phyloP scores from a whole-genome alignment of 2,329 filamentous ascomycete species.

The Beauveria scarabaeidicola region DNA sequence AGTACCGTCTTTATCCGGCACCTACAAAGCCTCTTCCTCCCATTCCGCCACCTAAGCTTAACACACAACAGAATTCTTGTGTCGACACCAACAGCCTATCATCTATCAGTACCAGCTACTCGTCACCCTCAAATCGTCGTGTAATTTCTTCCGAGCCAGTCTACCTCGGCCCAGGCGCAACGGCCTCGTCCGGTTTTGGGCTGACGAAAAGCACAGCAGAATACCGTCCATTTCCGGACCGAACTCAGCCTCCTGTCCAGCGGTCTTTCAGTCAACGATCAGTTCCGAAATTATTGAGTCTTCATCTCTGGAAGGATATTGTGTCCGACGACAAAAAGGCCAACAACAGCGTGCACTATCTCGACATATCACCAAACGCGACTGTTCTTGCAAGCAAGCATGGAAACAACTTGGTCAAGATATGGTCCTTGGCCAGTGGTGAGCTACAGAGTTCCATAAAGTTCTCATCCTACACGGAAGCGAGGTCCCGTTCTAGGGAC shows the following conservation, averaged over 20 bases:
- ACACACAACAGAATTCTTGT: neutral
- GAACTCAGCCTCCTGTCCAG: neutral
- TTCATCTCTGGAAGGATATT: slow-evolving; percentile 17
- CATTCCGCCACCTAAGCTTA: slow-evolving; percentile 1
- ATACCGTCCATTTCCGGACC: neutral
- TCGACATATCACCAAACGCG: slow-evolving; percentile 27
- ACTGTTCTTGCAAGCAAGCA: slow-evolving; percentile 28
- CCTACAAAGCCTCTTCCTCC: slow-evolving; percentile 10
- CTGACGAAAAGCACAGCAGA: neutral
- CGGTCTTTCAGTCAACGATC: slow-evolving; percentile 4
- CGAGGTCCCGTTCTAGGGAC: slow-evolving; percentile 29
- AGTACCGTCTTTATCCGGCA: slow-evolving; percentile 8
- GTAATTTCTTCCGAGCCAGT: neutral
- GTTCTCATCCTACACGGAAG: slow-evolving; percentile 30
- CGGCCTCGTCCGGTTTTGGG: neutral
- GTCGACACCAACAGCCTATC: slow-evolving; percentile 4
- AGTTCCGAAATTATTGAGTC: neutral
- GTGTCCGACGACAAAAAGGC: slow-evolving; percentile 21
- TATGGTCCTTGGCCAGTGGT: slow-evolving; percentile 78
- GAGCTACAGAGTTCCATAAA: slow-evolving; percentile 51
- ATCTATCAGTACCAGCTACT: slow-evolving; percentile 8
- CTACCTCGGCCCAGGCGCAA: neutral
- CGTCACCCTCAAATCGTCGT: neutral
- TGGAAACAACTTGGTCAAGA: slow-evolving; percentile 70
- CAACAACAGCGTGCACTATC: slow-evolving; percentile 25